Evolutionary conservation across 106 monocot genomes (phyloP), one percentile per base, ranked within the genome.

Genomic region (Triglochin maritima): DNA sequence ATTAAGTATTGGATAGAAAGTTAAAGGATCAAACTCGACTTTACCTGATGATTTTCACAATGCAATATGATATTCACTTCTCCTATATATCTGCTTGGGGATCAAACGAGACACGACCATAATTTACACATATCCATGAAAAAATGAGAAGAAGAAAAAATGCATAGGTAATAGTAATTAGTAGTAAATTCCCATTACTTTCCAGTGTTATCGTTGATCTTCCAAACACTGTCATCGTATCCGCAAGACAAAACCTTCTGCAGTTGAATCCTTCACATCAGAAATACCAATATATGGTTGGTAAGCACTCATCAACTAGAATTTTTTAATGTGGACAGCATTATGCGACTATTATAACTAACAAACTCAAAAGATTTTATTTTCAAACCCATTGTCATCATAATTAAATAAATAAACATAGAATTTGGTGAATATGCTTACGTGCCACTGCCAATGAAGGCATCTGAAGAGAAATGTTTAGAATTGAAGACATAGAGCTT

Each of bases 61-160:
- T 90, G 90, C 81, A 90, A 70, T 60, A 90, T 86, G 50, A 84
- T 55, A 47, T 75, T 90, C 57, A 90, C 84, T 71, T 90, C 90
- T 59, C 90, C 86, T 2, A 76, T 84, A 60, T 63, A 84, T 50
- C 90, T 90, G n/a, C 29, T 5, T 46, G 15, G 63, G 9, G 47
- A 29, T 29, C 29, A 29, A 29, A 29, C 29, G 29, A 29, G 29
- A 29, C 29, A 29, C 29, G 29, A 29, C 29, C 29, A 29, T 29
- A 29, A 29, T 29, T 29, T 29, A 29, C 29, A 29, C 29, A 29
- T 29, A 29, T 29, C 29, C 29, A 29, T 29, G 29, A 29, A 29
- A 29, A 29, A 29, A 29, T 29, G 29, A 47, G 16, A 63, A 4
- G 11, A 17, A 47, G 6, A 46, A 46, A n/a, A 46, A 15, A 2